Evolutionary conservation across 129 eudicot genomes (phyloP).

Genomic region (Scalesia atractyloides): DNA sequence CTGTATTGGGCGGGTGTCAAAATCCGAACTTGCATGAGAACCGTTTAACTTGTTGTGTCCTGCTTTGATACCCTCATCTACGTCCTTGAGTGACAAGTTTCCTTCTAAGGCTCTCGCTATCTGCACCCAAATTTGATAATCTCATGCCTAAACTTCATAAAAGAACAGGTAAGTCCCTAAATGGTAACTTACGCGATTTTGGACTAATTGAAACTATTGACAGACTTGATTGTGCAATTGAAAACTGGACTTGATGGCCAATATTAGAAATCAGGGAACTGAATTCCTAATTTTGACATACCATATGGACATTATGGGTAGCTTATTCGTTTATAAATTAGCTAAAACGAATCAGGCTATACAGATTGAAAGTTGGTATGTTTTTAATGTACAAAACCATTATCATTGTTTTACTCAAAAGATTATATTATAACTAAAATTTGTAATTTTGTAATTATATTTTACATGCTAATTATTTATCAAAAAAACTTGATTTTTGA

Average conservation of each 20-base stretch:
- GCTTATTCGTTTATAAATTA: too few species aligned
- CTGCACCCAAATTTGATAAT: constrained; percentile 31
- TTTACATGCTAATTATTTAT: too few species aligned
- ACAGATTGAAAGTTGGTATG: too few species aligned
- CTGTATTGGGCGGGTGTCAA: constrained; percentile 56
- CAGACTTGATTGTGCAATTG: not conserved
- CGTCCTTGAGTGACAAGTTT: constrained; percentile 50
- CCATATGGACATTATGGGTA: too few species aligned
- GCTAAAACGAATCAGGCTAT: not conserved
- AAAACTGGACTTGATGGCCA: not conserved
- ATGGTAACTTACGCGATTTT: not conserved
- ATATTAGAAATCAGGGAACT: not conserved
- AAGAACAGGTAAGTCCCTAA: not conserved
- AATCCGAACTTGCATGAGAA: constrained; percentile 63
- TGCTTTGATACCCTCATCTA: constrained; percentile 44
- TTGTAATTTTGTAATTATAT: not conserved
- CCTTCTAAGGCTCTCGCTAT: constrained; percentile 77
- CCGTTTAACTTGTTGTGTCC: constrained; percentile 39
- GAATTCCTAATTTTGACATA: not conserved
- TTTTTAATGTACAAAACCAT: not conserved
- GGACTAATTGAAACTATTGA: not conserved
- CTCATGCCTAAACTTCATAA: not conserved
- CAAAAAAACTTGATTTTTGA: too few species aligned
- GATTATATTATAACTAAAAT: not conserved
- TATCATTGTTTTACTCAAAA: not conserved